Evolutionary conservation across 163 green algal genomes (phyloP).

Genomic region (Chlamydomonas reinhardtii): DNA sequence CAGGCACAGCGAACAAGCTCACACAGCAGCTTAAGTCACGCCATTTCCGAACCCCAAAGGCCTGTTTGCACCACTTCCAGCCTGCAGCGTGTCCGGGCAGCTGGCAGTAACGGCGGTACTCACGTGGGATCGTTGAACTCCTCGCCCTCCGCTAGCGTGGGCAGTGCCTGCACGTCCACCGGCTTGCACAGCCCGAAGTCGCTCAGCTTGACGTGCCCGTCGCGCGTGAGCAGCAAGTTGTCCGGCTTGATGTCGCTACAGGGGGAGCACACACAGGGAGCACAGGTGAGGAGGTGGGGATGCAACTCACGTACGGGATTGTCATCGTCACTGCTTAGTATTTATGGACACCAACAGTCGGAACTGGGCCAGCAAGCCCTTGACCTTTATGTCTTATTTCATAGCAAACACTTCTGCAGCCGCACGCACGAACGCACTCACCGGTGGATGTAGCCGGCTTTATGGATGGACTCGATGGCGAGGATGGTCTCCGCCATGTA

Average conservation of each 20-base stretch:
- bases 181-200: slow-evolving; percentile 99
- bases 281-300: too few relatives aligned
- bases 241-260: slow-evolving; percentile 98
- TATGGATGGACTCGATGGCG: slow-evolving; percentile 94
- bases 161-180: slow-evolving; percentile 70
- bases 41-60: too few relatives aligned
- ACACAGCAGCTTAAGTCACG: too few relatives aligned
- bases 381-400: too few relatives aligned
- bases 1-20: not conserved
- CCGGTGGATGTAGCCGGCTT: slow-evolving; percentile 94
- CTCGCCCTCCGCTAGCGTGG: slow-evolving; percentile 61
- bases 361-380: too few relatives aligned
- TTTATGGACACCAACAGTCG: too few relatives aligned
- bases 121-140: slow-evolving; percentile 55
- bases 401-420: too few relatives aligned
- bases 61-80: too few relatives aligned
- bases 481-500: slow-evolving; percentile 93
- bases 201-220: slow-evolving; percentile 96
- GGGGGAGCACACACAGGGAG: not conserved
- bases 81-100: too few relatives aligned
- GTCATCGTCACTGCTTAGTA: too few relatives aligned
- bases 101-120: not conserved
- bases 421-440: slow-evolving; percentile 13
- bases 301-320: too few relatives aligned
- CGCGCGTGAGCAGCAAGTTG: slow-evolving; percentile 93